Percentiles rank a stretch among this genome's conserved stretches.
phyloP scores from a whole-genome alignment of 1,284 basidiomycete species.

The Cystobasidium sp. region DNA sequence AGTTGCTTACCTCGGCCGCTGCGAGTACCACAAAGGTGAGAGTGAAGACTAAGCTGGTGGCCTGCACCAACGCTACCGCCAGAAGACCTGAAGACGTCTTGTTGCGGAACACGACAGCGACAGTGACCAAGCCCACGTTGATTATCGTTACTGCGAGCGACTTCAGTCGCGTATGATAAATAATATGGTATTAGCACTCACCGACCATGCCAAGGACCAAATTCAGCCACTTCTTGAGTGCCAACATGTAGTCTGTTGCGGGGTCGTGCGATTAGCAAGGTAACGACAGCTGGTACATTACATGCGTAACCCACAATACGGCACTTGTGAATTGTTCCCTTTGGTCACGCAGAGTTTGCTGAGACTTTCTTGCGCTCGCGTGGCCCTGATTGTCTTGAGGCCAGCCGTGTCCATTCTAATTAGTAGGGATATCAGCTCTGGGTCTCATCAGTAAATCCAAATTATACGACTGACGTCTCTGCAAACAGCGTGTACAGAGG shows the following conservation, averaged over 20 bases:
- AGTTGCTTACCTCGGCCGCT: constrained; percentile 21
- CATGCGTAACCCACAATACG: constrained; percentile 18
- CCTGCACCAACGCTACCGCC: constrained; percentile 39
- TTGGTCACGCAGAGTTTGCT: background rate
- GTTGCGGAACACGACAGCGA: constrained; percentile 19
- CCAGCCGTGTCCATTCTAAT: constrained; percentile 33
- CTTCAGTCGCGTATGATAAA: background rate
- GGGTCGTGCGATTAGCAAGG: background rate
- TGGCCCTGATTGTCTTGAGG: constrained; percentile 31
- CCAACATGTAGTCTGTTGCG: constrained; percentile 17
- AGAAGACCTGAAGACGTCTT: constrained; percentile 24
- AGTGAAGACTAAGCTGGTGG: constrained; percentile 21
- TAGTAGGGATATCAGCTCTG: background rate
- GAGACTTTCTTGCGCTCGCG: constrained; percentile 12
- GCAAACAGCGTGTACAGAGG: constrained; percentile 40
- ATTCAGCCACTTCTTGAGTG: constrained; percentile 39
- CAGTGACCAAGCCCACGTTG: constrained; percentile 31
- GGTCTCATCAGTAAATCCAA: background rate
- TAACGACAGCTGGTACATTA: background rate
- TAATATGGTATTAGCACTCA: background rate
- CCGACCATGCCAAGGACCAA: constrained; percentile 31
- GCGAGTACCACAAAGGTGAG: constrained; percentile 27
- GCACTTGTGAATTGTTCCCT: constrained; percentile 40
- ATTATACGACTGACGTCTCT: constrained; percentile 22
- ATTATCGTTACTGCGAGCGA: constrained; percentile 24